A percentile compares a stretch with the other conserved stretches of the same genome.
Conservation (phyloP, 2,329 filamentous ascomycete genomes). For the Moelleriella libera region DNA sequence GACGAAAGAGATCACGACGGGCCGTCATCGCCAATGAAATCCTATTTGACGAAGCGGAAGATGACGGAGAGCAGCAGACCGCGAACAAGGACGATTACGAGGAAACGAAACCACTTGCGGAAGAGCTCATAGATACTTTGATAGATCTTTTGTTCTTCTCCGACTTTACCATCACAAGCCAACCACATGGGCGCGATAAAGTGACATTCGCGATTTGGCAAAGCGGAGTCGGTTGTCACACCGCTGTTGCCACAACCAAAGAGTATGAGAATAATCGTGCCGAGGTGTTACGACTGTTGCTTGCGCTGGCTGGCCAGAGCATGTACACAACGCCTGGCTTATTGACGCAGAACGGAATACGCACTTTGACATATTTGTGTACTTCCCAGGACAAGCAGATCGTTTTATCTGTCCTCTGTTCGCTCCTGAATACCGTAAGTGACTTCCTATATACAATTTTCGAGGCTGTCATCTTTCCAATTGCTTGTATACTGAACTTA, state of each 20-base stretch:
- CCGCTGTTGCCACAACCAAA: slow-evolving; percentile 72
- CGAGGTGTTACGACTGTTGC: slow-evolving; percentile 73
- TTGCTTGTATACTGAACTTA: no score
- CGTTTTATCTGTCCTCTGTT: slow-evolving; percentile 81
- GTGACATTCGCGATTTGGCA: slow-evolving; percentile 95
- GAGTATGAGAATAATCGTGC: slow-evolving; percentile 88
- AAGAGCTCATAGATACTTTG: slow-evolving; percentile 83
- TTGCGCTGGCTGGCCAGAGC: slow-evolving; percentile 78
- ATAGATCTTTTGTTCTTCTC: slow-evolving; percentile 84
- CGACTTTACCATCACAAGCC: slow-evolving; percentile 70
- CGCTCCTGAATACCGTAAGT: slow-evolving; percentile 78
- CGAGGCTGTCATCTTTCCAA: no score
- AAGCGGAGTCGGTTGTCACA: slow-evolving; percentile 91
- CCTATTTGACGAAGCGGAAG: slow-evolving; percentile 65
- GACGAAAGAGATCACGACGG: slow-evolving; percentile 57
- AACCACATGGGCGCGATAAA: slow-evolving; percentile 58
- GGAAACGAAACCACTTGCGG: slow-evolving; percentile 73
- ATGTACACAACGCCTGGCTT: slow-evolving; percentile 79
- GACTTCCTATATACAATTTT: no score
- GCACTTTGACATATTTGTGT: slow-evolving; percentile 76
- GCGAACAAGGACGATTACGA: slow-evolving; percentile 52
- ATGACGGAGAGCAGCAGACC: slow-evolving; percentile 32
- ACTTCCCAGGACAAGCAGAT: slow-evolving; percentile 82
- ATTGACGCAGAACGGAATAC: slow-evolving; percentile 71
- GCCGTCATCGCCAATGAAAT: slow-evolving; percentile 57